Conservation (phyloP, 75 land plant genomes). For the Azolla pinnata region DNA sequence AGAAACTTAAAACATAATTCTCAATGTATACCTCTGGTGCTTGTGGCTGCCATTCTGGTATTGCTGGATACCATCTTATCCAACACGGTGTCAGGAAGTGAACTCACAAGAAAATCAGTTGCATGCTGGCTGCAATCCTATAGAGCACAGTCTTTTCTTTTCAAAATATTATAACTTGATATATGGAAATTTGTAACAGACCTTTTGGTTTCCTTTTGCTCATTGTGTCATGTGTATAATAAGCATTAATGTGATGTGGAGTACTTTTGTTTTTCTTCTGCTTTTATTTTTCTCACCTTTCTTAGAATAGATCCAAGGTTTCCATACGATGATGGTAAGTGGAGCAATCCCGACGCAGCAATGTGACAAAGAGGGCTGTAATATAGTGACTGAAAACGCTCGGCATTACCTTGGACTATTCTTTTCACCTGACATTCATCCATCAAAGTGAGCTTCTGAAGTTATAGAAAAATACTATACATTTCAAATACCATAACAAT, state of each 20-base stretch:
- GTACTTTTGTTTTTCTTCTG: no score
- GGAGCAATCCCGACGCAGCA: constrained; percentile 40
- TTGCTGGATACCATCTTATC: constrained; percentile 18
- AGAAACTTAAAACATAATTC: no score
- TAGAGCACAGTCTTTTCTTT: not conserved
- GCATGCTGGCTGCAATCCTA: constrained; percentile 23
- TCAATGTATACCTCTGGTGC: no score
- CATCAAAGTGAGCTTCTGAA: not conserved
- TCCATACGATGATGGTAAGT: constrained; percentile 30
- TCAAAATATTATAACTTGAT: not conserved
- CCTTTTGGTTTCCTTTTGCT: not conserved
- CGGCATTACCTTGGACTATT: constrained; percentile 67
- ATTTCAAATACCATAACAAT: not conserved
- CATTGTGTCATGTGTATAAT: not conserved
- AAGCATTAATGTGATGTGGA: no score
- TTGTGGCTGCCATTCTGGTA: no score
- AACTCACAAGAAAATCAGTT: constrained; percentile 8
- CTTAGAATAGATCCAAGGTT: constrained; percentile 20
- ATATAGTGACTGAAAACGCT: constrained; percentile 51
- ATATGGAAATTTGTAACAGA: not conserved
- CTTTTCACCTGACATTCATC: constrained; percentile 53
- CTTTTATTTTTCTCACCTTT: constrained; percentile 29
- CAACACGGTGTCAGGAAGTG: constrained; percentile 25
- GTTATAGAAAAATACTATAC: not conserved
- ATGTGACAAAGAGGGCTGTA: constrained; percentile 42